These are phyloP conservation scores for Oryza nivara DNA, from an alignment of 176 grass and related monocot genomes.

Conservation along the genomic window DNA sequence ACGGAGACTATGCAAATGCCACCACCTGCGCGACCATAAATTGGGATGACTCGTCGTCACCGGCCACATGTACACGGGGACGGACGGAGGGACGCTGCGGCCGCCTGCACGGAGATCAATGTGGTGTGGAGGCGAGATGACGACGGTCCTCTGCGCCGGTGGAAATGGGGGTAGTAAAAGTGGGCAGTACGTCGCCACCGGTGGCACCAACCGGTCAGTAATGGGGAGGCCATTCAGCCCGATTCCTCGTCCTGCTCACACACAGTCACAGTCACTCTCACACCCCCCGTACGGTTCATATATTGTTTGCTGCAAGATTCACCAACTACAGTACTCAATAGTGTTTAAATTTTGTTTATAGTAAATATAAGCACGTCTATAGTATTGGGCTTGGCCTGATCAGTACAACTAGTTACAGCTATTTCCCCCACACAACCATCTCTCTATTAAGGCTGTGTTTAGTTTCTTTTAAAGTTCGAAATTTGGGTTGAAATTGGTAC, in stretches of 20 bases:
- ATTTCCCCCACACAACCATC: no score
- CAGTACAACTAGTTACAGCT: no score
- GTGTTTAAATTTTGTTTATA: no score
- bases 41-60: not conserved
- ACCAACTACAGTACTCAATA: no score
- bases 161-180: not conserved
- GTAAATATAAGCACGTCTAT: no score
- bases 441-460: no score
- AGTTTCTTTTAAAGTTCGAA: no score
- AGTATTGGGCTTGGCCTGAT: no score
- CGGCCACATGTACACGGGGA: slow-evolving; percentile 16
- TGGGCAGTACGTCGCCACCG: not conserved
- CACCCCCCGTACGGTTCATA: not conserved
- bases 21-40: slow-evolving; percentile 9
- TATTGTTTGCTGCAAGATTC: not conserved
- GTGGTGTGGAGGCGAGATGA: no score
- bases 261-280: not conserved
- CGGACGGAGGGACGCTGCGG: not conserved
- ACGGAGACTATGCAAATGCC: not conserved
- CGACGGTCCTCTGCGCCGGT: not conserved
- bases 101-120: no score
- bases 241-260: not conserved
- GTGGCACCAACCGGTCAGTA: not conserved
- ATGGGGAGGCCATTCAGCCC: not conserved
- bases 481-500: no score